Evolutionary conservation across 306 rosid species (phyloP), one percentile per base, ranked within the genome.

Genomic region (Cucurbita argyrosperma): DNA sequence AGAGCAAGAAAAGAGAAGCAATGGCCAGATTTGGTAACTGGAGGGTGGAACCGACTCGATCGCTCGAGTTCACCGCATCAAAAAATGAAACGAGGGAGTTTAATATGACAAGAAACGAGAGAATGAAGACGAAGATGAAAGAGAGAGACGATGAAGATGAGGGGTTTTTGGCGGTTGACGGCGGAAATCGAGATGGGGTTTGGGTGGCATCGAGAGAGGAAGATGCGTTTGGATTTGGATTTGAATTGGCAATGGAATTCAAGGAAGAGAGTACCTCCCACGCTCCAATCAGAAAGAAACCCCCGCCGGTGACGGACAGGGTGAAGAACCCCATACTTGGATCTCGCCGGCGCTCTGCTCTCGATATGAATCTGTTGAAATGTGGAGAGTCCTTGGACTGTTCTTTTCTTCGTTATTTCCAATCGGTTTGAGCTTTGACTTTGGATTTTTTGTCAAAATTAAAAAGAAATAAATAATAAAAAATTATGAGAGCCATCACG

Each of bases 41-140:
- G n/a, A 89, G 85, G 7, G 94, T 83, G 5, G 84, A 51, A 19
- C 96, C 97, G 23, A 88, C 85, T 43, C 83, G 78, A 80, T 93
- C 98, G 77, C 52, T 50, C 2, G 89, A 80, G 69, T 72, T 81
- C 16, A 72, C 11, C 6, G 98, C 89, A 72, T 87, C 86, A 40
- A 82, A 0, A 14, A 89, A 78, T 0, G 96, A 90, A 1, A 81
- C 19, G 8, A 84, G 1, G 10, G 98, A 89, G 79, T 87, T 78
- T 13, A 89, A 8, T 49, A 88, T 35, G 76, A 85, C 75, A 42
- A 88, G 71, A 12, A 72, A 52, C 4, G 97, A 85, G 69, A 90
- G 39, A 10, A 85, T 21, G 8, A 71, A 79, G 8, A 80, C 26
- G 12, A 66, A 46, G 18, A 86, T 63, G 82, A 76, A 75, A 4